Evolutionary conservation across 148 eudicot genomes (phyloP).

Genomic region (Chenopodium album): DNA sequence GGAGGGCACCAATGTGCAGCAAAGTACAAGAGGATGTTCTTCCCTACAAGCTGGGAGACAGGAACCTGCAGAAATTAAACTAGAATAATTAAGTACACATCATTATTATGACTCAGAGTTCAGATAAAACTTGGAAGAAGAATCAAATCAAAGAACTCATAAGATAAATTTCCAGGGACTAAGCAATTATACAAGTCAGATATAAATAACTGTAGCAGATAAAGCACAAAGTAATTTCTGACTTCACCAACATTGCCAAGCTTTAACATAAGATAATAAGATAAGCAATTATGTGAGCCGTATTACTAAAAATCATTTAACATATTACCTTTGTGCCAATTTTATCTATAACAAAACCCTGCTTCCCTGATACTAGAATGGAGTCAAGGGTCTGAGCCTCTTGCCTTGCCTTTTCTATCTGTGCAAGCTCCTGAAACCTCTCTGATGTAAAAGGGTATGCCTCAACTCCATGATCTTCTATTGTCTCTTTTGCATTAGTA

Average conservation of each 20-base stretch:
- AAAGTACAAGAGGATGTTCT: slow-evolving; percentile 59
- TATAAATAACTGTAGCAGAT: not conserved
- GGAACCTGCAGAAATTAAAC: slow-evolving; percentile 39
- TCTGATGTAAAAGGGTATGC: slow-evolving; percentile 82
- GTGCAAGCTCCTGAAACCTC: slow-evolving; percentile 61
- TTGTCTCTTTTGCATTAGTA: slow-evolving; percentile 51
- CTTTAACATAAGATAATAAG: not conserved
- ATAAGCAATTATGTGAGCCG: not conserved
- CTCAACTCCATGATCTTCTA: slow-evolving; percentile 57
- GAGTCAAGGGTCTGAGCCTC: slow-evolving; percentile 78
- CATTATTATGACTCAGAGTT: not conserved
- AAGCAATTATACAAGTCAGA: not conserved
- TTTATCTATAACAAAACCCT: slow-evolving; percentile 60
- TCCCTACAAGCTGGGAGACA: slow-evolving; percentile 65
- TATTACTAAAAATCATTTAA: not conserved
- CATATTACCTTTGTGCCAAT: slow-evolving; percentile 55
- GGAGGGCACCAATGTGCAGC: slow-evolving; percentile 87
- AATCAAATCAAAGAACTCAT: not conserved
- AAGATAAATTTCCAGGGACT: not conserved
- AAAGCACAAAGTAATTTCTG: not conserved
- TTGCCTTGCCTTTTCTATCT: slow-evolving; percentile 52
- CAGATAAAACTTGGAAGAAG: not conserved
- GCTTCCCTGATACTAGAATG: slow-evolving; percentile 56
- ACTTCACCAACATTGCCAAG: not conserved
- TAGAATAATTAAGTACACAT: not conserved